Base-by-base conservation (phyloP, 192 early-diverging fungal species). In the Backusella luteola region DNA sequence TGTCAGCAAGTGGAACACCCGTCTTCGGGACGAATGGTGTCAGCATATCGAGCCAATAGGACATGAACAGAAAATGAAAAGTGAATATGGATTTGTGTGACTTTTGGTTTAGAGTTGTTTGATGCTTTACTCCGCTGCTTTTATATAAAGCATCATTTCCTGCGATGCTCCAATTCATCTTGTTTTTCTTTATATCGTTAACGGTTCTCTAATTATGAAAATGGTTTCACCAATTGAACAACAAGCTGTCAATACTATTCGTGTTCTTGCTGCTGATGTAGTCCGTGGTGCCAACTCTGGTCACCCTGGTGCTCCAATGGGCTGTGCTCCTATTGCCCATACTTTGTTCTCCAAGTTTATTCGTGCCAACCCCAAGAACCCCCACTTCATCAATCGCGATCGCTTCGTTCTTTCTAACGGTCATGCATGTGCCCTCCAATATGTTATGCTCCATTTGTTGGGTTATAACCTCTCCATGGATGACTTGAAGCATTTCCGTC, bases 391-490 rank as follows among this genome's bases (percentile, higher is more conserved):
- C 76, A 97, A 96, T 84, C 94, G 96, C 66, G 97, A 99, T 83
- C 96, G 98, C 38, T 99, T 99, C 76, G 93, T 99, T 19, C 89
- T 99, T 73, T 98, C 97, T 63, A 98, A 98, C 84, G 98, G 98
- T 34, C 98, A 99, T 84, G 98, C 83, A n/a, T 97, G 97, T 79
- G 95, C 90, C 3, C 86, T 99, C 75, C 94, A 95, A 82, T 99
- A 99, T 83, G 86, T 93, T 52, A 81, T 96, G 70, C 88, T 95
- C 72, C 98, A 99, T 85, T 82, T 99, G 71, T 72, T 91, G 36
- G 97, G 97, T 9, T 97, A 93, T 87, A 91, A 96, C 68, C 80
- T 98, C 29, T 84, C 93, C 15, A 87, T 99, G 74, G 91, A 95
- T 29, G 98, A 99, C 77, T 86, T 99, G 72, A 96, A 97, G 90